phyloP scores from a whole-genome alignment of 495 filamentous ascomycete genomes.

The Xylaria sp. region DNA sequence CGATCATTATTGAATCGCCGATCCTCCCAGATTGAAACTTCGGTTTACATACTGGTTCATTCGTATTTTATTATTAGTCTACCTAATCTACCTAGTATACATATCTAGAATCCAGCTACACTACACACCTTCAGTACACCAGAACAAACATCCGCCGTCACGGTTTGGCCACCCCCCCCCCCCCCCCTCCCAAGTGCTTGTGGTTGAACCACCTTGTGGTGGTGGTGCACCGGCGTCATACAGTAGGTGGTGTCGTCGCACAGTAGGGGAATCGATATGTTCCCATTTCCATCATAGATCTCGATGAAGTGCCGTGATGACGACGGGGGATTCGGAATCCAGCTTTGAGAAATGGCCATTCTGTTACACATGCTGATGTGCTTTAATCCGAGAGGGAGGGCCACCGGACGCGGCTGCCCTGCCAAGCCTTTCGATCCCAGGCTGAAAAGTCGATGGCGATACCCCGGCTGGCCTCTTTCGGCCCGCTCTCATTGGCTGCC shows the following conservation, averaged over 20 bases:
- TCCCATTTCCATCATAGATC: slow-evolving; percentile 28
- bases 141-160: background rate
- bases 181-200: background rate
- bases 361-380: background rate
- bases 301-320: slow-evolving; percentile 24
- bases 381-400: slow-evolving; percentile 1
- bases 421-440: slow-evolving; percentile 43
- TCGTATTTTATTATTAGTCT: no score
- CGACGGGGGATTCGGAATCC: slow-evolving; percentile 19
- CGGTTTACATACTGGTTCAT: no score
- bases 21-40: background rate
- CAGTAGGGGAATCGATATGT: slow-evolving; percentile 16
- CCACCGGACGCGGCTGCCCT: slow-evolving; percentile 24
- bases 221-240: background rate
- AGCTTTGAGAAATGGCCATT: slow-evolving; percentile 18
- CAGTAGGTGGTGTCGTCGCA: background rate
- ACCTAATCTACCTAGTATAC: no score
- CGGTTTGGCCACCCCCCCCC: background rate
- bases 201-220: background rate
- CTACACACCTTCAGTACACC: no score
- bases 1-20: background rate
- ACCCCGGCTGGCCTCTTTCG: slow-evolving; percentile 30
- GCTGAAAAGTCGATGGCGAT: slow-evolving; percentile 43
- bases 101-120: no score
- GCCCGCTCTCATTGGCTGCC: slow-evolving; percentile 20